Evolutionary conservation across 139 green algal genomes (phyloP).

Genomic region (Auxenochlorella pyrenoidosa): DNA sequence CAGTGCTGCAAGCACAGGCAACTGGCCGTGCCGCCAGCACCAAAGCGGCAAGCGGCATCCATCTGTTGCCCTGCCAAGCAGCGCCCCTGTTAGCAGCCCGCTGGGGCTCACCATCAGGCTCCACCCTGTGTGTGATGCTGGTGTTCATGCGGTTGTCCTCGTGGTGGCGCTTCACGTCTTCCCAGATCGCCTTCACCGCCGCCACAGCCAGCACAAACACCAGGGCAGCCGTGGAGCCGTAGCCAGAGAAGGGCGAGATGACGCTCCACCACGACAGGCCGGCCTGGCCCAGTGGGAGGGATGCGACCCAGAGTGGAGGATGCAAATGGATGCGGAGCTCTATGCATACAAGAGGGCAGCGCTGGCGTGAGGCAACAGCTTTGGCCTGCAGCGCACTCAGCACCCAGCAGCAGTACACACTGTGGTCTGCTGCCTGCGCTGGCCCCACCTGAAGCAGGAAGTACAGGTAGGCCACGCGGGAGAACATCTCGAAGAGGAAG

Average conservation of each 20-base stretch:
- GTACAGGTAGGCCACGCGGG: conserved; percentile 85
- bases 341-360: no score
- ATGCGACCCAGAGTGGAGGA: neutral
- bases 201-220: conserved; percentile 73
- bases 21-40: no score
- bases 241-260: conserved; percentile 62
- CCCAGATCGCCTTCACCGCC: conserved; percentile 65
- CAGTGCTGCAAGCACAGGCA: no score
- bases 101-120: conserved; percentile 49
- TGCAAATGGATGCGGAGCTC: no score
- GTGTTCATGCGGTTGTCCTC: conserved; percentile 72
- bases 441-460: conserved; percentile 68
- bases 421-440: neutral
- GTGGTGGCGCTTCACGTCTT: conserved; percentile 69
- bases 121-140: conserved; percentile 58
- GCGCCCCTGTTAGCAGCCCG: no score
- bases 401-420: neutral
- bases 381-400: neutral
- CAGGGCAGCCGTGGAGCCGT: conserved; percentile 61
- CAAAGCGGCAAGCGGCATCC: no score
- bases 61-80: no score
- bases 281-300: conserved; percentile 36
- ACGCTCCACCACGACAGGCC: conserved; percentile 62
- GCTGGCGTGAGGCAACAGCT: no score
- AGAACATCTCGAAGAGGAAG: conserved; percentile 84